These are phyloP conservation scores for Hymenoscyphus repandus DNA, from an alignment of 2,329 filamentous ascomycete species.

Conservation along the genomic window DNA sequence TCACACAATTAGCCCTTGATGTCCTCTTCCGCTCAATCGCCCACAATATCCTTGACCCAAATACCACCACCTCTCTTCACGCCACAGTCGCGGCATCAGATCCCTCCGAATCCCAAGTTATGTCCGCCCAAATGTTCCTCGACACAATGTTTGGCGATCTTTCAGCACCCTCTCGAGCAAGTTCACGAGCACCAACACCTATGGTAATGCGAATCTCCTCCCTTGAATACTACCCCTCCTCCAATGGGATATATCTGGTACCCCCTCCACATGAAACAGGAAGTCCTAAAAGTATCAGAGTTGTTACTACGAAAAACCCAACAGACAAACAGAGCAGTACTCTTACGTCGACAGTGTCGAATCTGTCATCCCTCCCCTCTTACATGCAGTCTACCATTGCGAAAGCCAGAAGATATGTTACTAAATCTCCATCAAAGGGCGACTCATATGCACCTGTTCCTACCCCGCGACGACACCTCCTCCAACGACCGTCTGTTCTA, in stretches of 20 bases:
- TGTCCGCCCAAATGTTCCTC: slow-evolving; percentile 69
- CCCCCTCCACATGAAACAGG: slow-evolving; percentile 19
- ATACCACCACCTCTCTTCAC: slow-evolving; percentile 55
- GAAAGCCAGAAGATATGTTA: slow-evolving; percentile 30
- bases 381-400: slow-evolving; percentile 29
- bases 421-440: slow-evolving; percentile 44
- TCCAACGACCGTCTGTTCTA: slow-evolving; percentile 64
- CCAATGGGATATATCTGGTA: slow-evolving; percentile 19
- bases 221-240: slow-evolving; percentile 15
- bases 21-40: slow-evolving; percentile 80
- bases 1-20: slow-evolving; percentile 89
- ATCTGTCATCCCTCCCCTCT: slow-evolving; percentile 21
- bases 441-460: slow-evolving; percentile 48
- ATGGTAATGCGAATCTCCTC: slow-evolving; percentile 53
- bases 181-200: slow-evolving; percentile 64
- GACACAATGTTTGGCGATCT: slow-evolving; percentile 71
- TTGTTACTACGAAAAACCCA: slow-evolving; percentile 8
- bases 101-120: slow-evolving; percentile 72
- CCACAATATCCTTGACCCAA: slow-evolving; percentile 61
- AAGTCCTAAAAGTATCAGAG: slow-evolving; percentile 28
- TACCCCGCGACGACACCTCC: slow-evolving; percentile 52
- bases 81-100: slow-evolving; percentile 73
- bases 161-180: slow-evolving; percentile 48
- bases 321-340: slow-evolving; percentile 10
- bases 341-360: slow-evolving; percentile 16